Evolutionary conservation across 768 basidiomycete genomes (phyloP), one percentile per base, ranked within the genome.

Genomic region (Kwoniella sp.): DNA sequence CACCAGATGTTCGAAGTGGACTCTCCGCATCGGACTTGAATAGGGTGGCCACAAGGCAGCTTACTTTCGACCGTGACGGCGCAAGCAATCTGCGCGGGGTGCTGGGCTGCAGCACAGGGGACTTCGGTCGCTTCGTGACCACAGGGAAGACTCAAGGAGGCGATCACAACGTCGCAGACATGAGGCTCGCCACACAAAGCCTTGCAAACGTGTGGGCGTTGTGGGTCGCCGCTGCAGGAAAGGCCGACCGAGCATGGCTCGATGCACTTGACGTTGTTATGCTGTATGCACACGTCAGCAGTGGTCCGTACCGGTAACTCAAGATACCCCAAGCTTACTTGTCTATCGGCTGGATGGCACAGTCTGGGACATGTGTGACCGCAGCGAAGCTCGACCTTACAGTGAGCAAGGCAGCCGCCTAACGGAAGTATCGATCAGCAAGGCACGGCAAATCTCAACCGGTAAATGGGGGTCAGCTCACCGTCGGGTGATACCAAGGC

Each of bases 181-280:
- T 88, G 89, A 1, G 82, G 70, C 1, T 80, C 78, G 2, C 83
- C 81, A 71, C 88, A 90, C 13, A 78, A 67, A 40, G 82, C 83
- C 8, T 69, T 62, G 71, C 88, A 90, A 0, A 88, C 88, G 69
- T 89, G 88, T 1, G 79, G 15, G 89, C 81, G 0, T 44, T 44
- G 10, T 3, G 17, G 40, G 17, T 19, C 40, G 3, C 40, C 40
- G 40, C 40, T 19, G 40, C 40, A 44, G 17, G 40, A 15, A 9
- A 44, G 17, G 3, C 40, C 40, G 10, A 44, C 17, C 3, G 40
- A 19, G 17, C 40, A 44, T 44, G 40, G 40, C 40, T 10, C 17
- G 40, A 44, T 44, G 40, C 40, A 44, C 40, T 19, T 44, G 40
- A 44, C 17, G 40, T 44, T 44, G 17, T 44, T 44, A 15, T 44